Percentiles rank a stretch among this genome's conserved stretches.
Conservation (phyloP, 1,284 basidiomycete genomes). For the Cerioporus squamosus region DNA sequence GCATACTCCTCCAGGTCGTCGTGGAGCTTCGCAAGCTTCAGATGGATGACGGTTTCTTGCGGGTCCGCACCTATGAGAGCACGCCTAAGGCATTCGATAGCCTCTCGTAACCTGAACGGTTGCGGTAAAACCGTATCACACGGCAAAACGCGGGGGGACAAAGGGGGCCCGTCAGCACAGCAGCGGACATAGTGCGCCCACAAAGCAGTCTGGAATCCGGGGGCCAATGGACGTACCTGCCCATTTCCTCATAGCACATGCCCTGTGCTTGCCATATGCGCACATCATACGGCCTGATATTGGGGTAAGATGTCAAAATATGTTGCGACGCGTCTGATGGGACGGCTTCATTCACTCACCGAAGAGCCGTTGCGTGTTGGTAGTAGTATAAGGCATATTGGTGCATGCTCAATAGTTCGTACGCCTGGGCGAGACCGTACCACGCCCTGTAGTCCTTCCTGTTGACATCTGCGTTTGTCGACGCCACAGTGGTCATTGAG, state of each 20-base stretch:
- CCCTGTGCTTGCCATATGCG: conserved; percentile 96
- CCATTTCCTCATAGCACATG: conserved; percentile 91
- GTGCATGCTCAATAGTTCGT: conserved; percentile 96
- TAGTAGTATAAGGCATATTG: conserved; percentile 97
- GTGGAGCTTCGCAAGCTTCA: conserved; percentile 82
- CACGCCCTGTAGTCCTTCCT: conserved; percentile 97
- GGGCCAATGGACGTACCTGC: conserved; percentile 51
- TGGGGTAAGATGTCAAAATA: conserved; percentile 6
- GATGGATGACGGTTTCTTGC: conserved; percentile 75
- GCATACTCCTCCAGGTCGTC: conserved; percentile 64
- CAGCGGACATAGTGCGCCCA: conserved; percentile 23
- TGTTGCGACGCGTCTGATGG: neutral
- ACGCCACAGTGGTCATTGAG: conserved; percentile 17
- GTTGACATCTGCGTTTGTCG: conserved; percentile 73
- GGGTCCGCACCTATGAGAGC: conserved; percentile 86
- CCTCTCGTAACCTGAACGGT: conserved; percentile 70
- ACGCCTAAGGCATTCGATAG: conserved; percentile 87
- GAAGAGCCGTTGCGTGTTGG: conserved; percentile 91
- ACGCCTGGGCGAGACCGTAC: conserved; percentile 98
- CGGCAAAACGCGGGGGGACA: neutral
- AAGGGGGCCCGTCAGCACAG: conserved; percentile 19
- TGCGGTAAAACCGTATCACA: neutral
- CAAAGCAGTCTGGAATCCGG: neutral
- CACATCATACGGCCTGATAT: conserved; percentile 88
- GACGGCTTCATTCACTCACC: conserved; percentile 51